These are phyloP conservation scores for Arthrobotrys conoides DNA, from an alignment of 2,329 filamentous ascomycete genomes.

Conservation along the genomic window DNA sequence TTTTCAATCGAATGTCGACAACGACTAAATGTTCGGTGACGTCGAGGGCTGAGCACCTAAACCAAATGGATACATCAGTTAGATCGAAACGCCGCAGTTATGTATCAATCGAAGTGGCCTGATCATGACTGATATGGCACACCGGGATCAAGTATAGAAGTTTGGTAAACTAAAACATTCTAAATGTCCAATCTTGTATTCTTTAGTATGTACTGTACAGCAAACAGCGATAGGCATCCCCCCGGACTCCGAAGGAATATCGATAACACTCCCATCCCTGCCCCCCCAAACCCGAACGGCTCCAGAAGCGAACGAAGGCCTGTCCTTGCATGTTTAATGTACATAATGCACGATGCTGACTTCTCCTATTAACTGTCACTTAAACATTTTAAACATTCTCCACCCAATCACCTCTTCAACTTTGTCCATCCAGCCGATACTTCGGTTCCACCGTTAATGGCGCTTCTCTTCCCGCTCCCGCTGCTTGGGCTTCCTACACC, in stretches of 20 bases:
- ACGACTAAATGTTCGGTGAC: not conserved
- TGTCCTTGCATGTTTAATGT: slow-evolving; percentile 45
- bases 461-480: slow-evolving; percentile 58
- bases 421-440: slow-evolving; percentile 59
- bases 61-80: not conserved
- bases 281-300: slow-evolving; percentile 35
- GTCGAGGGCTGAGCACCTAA: slow-evolving; percentile 9
- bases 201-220: slow-evolving; percentile 10
- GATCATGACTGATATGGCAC: slow-evolving; percentile 18
- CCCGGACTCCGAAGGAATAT: slow-evolving; percentile 19
- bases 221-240: slow-evolving; percentile 15
- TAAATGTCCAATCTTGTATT: slow-evolving; percentile 17
- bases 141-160: not conserved
- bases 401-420: slow-evolving; percentile 40
- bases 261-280: slow-evolving; percentile 24
- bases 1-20: not conserved
- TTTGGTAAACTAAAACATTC: slow-evolving; percentile 35
- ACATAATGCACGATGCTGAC: slow-evolving; percentile 41
- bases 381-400: slow-evolving; percentile 1
- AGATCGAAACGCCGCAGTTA: slow-evolving; percentile 25
- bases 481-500: slow-evolving; percentile 46
- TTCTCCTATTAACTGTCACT: not conserved
- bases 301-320: slow-evolving; percentile 34
- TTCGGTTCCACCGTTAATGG: slow-evolving; percentile 49
- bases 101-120: slow-evolving; percentile 31